phyloP scores from a whole-genome alignment of 2,329 filamentous ascomycete species.

The Thelonectria rubi region DNA sequence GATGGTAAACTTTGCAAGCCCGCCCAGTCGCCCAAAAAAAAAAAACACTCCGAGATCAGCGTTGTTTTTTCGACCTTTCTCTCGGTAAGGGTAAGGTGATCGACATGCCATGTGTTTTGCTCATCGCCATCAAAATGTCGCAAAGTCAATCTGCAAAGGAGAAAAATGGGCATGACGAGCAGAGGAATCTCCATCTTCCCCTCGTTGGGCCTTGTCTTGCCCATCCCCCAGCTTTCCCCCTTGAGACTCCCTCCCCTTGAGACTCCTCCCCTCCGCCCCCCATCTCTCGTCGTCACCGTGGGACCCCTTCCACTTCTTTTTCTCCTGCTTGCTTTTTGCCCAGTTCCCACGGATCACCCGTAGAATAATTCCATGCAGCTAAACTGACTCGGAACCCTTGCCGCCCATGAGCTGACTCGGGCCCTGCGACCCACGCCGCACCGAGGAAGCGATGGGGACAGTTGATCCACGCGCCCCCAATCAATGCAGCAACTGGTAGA shows the following conservation, averaged over 20 bases:
- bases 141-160: not conserved
- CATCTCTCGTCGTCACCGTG: not conserved
- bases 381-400: slow-evolving; percentile 22
- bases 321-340: not conserved
- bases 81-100: not conserved
- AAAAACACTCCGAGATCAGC: slow-evolving; percentile 14
- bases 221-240: no score
- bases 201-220: not conserved
- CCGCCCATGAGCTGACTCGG: slow-evolving; percentile 19
- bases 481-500: not conserved
- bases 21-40: not conserved
- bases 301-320: not conserved
- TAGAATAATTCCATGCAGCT: slow-evolving; percentile 12
- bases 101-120: not conserved
- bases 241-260: not conserved
- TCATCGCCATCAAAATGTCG: not conserved
- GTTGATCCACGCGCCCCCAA: slow-evolving; percentile 11
- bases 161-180: not conserved
- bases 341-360: not conserved
- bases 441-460: not conserved
- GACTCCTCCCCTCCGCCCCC: not conserved
- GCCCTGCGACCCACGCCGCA: slow-evolving; percentile 2
- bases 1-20: not conserved
- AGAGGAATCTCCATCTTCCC: not conserved
- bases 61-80: not conserved